These are phyloP conservation scores for Vachellia collinsii DNA, from an alignment of 306 rosid species.

Conservation along the genomic window DNA sequence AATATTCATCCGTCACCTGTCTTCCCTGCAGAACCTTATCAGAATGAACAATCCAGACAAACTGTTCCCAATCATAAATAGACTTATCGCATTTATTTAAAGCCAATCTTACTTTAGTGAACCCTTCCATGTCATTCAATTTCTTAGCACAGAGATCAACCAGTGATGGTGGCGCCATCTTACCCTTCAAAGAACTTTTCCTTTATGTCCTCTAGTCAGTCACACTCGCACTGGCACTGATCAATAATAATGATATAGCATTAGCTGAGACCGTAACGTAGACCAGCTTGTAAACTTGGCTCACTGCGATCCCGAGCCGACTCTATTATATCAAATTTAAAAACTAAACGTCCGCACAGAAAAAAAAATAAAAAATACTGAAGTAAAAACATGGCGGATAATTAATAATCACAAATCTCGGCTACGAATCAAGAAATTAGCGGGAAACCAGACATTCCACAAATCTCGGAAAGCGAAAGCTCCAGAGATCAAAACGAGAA, in stretches of 20 bases:
- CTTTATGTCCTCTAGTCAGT: neutral
- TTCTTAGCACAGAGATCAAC: neutral
- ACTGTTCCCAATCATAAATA: neutral
- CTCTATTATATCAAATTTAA: neutral
- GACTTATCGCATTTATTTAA: neutral
- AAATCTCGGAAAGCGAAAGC: neutral
- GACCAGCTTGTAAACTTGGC: neutral
- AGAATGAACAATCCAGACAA: neutral
- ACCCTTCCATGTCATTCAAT: neutral
- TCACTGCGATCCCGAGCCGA: neutral
- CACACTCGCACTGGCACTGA: neutral
- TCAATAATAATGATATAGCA: neutral
- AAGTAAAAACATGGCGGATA: neutral
- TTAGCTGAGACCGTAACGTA: neutral
- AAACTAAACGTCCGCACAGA: neutral
- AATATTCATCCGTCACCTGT: neutral
- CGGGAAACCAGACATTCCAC: neutral
- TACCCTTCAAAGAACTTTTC: neutral
- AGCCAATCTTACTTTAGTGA: constrained; percentile 12
- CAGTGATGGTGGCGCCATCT: neutral
- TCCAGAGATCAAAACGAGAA: neutral
- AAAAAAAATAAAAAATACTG: no score
- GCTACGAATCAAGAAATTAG: neutral
- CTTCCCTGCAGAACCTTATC: neutral
- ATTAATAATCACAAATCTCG: neutral